Conservation (phyloP, 1,139 yeast genomes). For the Saccharomyces hybrid region DNA sequence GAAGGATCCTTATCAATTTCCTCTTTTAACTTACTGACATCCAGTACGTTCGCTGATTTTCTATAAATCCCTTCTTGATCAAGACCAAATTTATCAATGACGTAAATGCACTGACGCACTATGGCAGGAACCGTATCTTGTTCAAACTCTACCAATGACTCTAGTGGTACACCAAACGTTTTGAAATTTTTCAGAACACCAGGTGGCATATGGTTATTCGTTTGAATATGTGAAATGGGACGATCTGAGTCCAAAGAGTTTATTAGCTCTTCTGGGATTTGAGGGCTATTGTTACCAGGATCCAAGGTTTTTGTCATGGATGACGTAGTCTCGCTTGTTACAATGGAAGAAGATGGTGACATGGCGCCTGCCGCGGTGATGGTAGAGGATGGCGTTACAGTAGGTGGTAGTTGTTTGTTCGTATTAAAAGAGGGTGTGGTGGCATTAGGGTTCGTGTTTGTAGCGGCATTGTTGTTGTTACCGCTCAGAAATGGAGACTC, state of each 20-base stretch:
- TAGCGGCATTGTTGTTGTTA: background rate
- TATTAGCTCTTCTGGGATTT: background rate
- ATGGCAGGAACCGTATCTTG: conserved; percentile 90
- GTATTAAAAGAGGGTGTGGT: conserved; percentile 1
- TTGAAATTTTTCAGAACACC: conserved; percentile 39
- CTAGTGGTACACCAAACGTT: conserved; percentile 77
- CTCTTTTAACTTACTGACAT: conserved; percentile 63
- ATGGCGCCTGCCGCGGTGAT: background rate
- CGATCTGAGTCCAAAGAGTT: conserved; percentile 20
- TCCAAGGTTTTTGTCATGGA: conserved; percentile 14
- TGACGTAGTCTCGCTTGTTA: conserved; percentile 2
- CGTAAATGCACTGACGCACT: conserved; percentile 80
- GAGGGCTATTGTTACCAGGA: conserved; percentile 17
- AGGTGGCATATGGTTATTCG: conserved; percentile 32
- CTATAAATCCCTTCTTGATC: conserved; percentile 86
- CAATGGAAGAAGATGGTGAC: conserved; percentile 1
- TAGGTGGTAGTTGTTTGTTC: background rate
- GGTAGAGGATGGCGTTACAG: background rate
- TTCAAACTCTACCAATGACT: conserved; percentile 65
- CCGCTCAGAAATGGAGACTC: conserved; percentile 24
- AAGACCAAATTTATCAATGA: conserved; percentile 75
- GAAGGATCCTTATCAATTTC: conserved; percentile 75
- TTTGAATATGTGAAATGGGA: conserved; percentile 29
- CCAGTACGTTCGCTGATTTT: conserved; percentile 68
- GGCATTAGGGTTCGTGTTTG: background rate